These are phyloP conservation scores for Candida parachauliodes DNA, from an alignment of 805 yeast species.

Conservation along the genomic window DNA sequence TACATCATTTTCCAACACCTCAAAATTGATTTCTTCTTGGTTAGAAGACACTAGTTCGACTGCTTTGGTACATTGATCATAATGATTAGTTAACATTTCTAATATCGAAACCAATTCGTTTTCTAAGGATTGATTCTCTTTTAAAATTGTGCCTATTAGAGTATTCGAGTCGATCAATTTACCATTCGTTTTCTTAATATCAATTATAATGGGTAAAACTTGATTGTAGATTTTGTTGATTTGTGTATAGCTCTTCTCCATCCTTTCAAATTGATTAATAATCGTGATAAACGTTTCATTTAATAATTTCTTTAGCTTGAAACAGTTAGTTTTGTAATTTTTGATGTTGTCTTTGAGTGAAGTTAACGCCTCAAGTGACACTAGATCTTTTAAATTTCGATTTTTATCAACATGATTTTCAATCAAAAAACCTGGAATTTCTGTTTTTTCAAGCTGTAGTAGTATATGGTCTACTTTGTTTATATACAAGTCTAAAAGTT, in stretches of 20 bases:
- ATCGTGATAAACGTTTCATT: slow-evolving; percentile 10
- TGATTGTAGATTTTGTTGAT: slow-evolving; percentile 17
- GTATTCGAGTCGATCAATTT: slow-evolving; percentile 14
- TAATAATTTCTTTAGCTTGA: slow-evolving; percentile 16
- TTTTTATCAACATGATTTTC: slow-evolving; percentile 2
- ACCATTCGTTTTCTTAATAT: slow-evolving; percentile 8
- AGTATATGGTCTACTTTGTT: slow-evolving; percentile 23
- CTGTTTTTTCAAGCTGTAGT: slow-evolving; percentile 18
- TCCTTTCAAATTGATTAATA: slow-evolving; percentile 12
- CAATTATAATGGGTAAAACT: slow-evolving; percentile 16
- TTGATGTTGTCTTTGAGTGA: slow-evolving; percentile 22
- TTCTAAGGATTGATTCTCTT: slow-evolving; percentile 51
- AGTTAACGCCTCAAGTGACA: slow-evolving; percentile 30
- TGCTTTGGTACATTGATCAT: slow-evolving; percentile 69
- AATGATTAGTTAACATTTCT: slow-evolving; percentile 73
- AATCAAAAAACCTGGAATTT: slow-evolving; percentile 25
- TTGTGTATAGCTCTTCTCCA: slow-evolving; percentile 14
- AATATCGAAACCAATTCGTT: slow-evolving; percentile 67
- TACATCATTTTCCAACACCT: slow-evolving; percentile 50
- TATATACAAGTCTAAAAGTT: slow-evolving; percentile 20
- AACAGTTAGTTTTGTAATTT: slow-evolving; percentile 24
- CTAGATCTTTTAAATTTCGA: slow-evolving; percentile 26
- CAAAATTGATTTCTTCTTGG: slow-evolving; percentile 27
- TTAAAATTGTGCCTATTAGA: slow-evolving; percentile 20
- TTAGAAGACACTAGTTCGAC: slow-evolving; percentile 25